Evolutionary conservation across 306 rosid genomes (phyloP).

Genomic region (Lotus japonicus): DNA sequence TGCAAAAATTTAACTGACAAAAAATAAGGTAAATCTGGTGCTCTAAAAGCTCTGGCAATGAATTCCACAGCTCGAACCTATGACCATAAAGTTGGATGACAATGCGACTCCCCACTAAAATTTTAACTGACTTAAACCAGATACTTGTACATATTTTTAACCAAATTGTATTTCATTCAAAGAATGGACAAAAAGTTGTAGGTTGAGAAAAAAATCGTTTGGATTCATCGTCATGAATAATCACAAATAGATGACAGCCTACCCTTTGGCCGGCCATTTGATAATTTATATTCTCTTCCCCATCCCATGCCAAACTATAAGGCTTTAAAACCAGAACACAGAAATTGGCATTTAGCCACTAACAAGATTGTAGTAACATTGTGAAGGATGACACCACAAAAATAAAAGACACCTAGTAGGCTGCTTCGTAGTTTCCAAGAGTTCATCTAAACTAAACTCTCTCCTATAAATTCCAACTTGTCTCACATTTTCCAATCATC

Average conservation of each 20-base stretch:
- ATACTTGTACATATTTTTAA: not conserved
- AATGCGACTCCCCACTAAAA: too few species aligned
- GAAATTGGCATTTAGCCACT: not conserved
- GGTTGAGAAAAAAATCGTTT: not conserved
- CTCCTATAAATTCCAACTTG: slow-evolving; percentile 21
- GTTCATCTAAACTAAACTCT: not conserved
- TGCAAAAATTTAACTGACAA: too few species aligned
- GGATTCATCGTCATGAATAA: slow-evolving; percentile 11
- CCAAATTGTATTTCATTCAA: not conserved
- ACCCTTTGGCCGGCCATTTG: slow-evolving; percentile 20
- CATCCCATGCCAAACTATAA: not conserved
- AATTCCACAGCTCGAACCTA: too few species aligned
- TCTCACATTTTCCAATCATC: slow-evolving; percentile 2
- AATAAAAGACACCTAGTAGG: not conserved
- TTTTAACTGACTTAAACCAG: too few species aligned
- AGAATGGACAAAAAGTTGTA: not conserved
- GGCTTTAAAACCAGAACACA: not conserved
- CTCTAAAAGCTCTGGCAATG: too few species aligned
- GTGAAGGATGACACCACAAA: not conserved
- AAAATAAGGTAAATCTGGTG: too few species aligned
- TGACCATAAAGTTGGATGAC: too few species aligned
- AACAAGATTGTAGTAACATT: slow-evolving; percentile 14
- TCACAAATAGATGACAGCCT: not conserved
- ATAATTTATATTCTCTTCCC: not conserved
- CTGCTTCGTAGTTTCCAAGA: not conserved